Evolutionary conservation across 805 yeast species (phyloP).

Genomic region (Barnettozyma salicaria): DNA sequence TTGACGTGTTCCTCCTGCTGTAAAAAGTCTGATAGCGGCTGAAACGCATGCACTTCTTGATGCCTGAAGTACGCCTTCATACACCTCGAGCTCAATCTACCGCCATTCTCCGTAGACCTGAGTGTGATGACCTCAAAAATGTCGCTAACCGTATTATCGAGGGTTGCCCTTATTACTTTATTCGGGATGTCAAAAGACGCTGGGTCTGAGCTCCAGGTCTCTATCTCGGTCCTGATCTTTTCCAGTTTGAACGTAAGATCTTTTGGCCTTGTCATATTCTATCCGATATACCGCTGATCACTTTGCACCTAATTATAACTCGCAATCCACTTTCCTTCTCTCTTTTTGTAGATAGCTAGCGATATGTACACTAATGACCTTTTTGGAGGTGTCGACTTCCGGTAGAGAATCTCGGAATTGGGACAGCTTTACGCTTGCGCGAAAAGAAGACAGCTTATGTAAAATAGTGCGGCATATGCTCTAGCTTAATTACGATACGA

Average conservation of each 20-base stretch:
- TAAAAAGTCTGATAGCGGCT: constrained; percentile 16
- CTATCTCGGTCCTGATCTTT: constrained; percentile 9
- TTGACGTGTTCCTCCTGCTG: constrained; percentile 7
- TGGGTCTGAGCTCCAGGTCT: constrained; percentile 21
- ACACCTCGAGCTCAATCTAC: constrained; percentile 16
- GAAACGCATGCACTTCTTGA: constrained; percentile 14
- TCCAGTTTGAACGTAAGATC: constrained; percentile 20
- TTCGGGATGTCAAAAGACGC: constrained; percentile 14
- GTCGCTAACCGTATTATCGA: constrained; percentile 24
- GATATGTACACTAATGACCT: neutral
- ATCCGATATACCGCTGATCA: constrained; percentile 3
- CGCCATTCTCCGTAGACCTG: constrained; percentile 15
- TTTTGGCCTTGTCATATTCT: constrained; percentile 15
- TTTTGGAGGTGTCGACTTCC: too few species aligned
- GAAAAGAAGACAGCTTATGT: too few species aligned
- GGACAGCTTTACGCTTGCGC: too few species aligned
- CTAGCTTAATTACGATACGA: too few species aligned
- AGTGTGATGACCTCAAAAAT: constrained; percentile 20
- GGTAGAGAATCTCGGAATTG: too few species aligned
- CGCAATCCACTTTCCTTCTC: too few species aligned
- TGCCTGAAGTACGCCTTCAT: constrained; percentile 12
- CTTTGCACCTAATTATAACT: too few species aligned
- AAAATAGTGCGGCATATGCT: too few species aligned
- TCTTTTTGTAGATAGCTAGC: too few species aligned
- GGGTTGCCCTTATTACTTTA: constrained; percentile 18